Evolutionary conservation across 2,329 filamentous ascomycete species (phyloP).

Genomic region (Cercospora sp.): DNA sequence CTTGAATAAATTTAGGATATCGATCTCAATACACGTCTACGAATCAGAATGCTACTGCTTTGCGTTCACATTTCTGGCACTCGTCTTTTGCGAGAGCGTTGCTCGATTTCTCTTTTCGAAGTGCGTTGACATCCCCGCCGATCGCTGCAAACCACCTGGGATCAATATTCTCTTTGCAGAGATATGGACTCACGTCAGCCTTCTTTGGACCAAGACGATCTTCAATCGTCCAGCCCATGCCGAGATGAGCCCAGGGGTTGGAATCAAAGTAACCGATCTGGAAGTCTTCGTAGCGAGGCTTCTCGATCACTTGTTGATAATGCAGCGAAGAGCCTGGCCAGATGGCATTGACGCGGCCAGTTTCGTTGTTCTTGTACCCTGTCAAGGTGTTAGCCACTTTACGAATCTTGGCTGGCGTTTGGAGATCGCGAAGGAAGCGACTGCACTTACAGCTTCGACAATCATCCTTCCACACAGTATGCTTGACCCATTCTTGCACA

Average conservation of each 20-base stretch:
- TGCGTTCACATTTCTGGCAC: neutral
- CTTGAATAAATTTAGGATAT: too few relatives aligned
- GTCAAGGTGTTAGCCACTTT: too few relatives aligned
- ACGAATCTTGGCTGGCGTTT: too few relatives aligned
- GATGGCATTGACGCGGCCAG: conserved; percentile 48
- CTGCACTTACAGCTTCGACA: conserved; percentile 36
- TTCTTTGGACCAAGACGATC: conserved; percentile 29
- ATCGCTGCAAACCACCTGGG: conserved; percentile 41
- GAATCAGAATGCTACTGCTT: neutral
- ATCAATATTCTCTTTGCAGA: conserved; percentile 44
- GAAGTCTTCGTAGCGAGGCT: conserved; percentile 48
- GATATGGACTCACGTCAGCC: conserved; percentile 43
- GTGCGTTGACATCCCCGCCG: conserved; percentile 28
- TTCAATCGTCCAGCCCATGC: conserved; percentile 44
- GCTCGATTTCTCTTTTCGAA: neutral
- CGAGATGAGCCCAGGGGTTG: conserved; percentile 46
- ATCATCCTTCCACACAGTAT: conserved; percentile 51
- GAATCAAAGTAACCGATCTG: conserved; percentile 43
- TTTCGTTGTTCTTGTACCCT: conserved; percentile 49
- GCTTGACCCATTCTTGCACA: conserved; percentile 48
- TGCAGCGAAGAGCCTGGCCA: conserved; percentile 55
- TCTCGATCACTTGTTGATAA: conserved; percentile 45
- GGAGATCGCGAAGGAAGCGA: too few relatives aligned
- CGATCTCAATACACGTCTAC: neutral
- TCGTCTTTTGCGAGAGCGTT: neutral